phyloP scores from a whole-genome alignment of 805 yeast genomes.

The Vanderwaltozyma yarrowii region DNA sequence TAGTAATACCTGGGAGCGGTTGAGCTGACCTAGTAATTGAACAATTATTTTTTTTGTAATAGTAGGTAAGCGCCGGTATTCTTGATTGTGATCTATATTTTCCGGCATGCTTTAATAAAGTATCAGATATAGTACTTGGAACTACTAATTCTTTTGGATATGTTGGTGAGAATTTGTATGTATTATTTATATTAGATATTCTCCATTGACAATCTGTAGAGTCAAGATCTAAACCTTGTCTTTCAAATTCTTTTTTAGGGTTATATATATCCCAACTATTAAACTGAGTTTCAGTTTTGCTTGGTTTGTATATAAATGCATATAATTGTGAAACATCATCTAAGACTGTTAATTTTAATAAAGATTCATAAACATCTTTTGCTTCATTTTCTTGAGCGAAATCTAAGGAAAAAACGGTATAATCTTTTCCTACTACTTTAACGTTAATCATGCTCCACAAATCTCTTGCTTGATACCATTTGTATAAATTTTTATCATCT shows the following conservation, averaged over 20 bases:
- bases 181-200: slow-evolving; percentile 48
- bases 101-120: slow-evolving; percentile 71
- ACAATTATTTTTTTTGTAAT: slow-evolving; percentile 57
- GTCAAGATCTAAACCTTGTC: slow-evolving; percentile 51
- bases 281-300: slow-evolving; percentile 42
- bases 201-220: slow-evolving; percentile 49
- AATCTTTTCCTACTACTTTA: slow-evolving; percentile 74
- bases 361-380: slow-evolving; percentile 59
- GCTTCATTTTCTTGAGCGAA: slow-evolving; percentile 51
- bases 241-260: slow-evolving; percentile 49
- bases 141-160: slow-evolving; percentile 64
- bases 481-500: slow-evolving; percentile 2
- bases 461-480: slow-evolving; percentile 21
- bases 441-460: slow-evolving; percentile 39
- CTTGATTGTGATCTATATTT: slow-evolving; percentile 79
- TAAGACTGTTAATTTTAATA: slow-evolving; percentile 55
- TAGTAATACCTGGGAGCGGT: slow-evolving; percentile 85
- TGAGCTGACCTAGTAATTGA: slow-evolving; percentile 85
- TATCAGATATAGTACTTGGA: slow-evolving; percentile 73
- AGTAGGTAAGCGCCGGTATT: slow-evolving; percentile 74
- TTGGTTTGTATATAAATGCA: slow-evolving; percentile 76
- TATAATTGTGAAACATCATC: slow-evolving; percentile 49
- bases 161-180: slow-evolving; percentile 59
- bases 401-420: slow-evolving; percentile 69
- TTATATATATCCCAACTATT: slow-evolving; percentile 70